Evolutionary conservation across 2,329 filamentous ascomycete genomes (phyloP).

Genomic region (Monosporascus sp.): DNA sequence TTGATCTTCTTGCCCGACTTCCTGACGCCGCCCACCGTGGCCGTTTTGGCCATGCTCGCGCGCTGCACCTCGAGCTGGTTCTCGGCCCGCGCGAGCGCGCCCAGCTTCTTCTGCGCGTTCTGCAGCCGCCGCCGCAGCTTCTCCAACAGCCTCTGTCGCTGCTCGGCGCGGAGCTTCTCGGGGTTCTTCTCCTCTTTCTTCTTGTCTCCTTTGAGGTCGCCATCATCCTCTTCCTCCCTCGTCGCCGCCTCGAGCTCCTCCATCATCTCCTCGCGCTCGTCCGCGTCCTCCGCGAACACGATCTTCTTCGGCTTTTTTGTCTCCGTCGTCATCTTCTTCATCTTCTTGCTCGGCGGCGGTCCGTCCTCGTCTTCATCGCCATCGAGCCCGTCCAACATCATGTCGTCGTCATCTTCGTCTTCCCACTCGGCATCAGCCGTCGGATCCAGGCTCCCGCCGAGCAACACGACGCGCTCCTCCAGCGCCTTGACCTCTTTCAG

Average conservation of each 20-base stretch:
- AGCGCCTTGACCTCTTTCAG: constrained; percentile 52
- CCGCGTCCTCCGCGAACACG: constrained; percentile 40
- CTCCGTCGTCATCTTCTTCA: constrained; percentile 9
- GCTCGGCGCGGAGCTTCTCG: constrained; percentile 31
- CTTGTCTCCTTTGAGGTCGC: constrained; percentile 1
- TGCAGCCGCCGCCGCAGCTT: constrained; percentile 46
- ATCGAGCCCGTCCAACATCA: constrained; percentile 22
- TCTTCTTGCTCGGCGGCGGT: not conserved
- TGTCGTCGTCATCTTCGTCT: constrained; percentile 19
- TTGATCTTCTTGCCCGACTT: constrained; percentile 59
- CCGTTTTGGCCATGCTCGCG: constrained; percentile 61
- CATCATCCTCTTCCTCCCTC: constrained; percentile 16
- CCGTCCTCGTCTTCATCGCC: constrained; percentile 24
- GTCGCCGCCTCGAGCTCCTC: constrained; percentile 10
- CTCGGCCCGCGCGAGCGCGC: constrained; percentile 51
- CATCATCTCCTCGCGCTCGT: constrained; percentile 30
- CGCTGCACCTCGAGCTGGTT: constrained; percentile 52
- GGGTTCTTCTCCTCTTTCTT: constrained; percentile 26
- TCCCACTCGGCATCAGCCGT: constrained; percentile 22
- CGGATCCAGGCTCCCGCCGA: constrained; percentile 28
- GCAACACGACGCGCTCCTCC: constrained; percentile 48
- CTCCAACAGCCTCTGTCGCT: constrained; percentile 35
- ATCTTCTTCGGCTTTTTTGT: constrained; percentile 39
- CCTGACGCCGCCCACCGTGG: constrained; percentile 53
- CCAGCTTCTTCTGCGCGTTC: constrained; percentile 48